phyloP scores from a whole-genome alignment of 1,284 basidiomycete species.

The Ustilago xerochloae region DNA sequence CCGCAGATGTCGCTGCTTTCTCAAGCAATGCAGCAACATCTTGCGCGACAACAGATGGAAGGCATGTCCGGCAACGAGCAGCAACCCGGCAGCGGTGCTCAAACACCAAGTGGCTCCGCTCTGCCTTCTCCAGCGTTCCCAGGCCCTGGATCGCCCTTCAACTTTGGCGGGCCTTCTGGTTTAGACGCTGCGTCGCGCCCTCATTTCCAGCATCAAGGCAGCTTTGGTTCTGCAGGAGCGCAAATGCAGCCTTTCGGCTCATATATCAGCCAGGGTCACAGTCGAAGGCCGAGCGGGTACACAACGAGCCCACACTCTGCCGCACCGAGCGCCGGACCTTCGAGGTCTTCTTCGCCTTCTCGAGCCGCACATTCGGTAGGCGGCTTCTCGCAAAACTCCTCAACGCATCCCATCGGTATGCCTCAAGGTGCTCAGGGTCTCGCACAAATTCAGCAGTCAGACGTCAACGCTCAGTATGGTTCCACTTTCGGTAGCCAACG shows the following conservation, averaged over 20 bases:
- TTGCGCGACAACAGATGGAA: slow-evolving; percentile 43
- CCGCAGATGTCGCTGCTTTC: slow-evolving; percentile 50
- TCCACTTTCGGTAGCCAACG: slow-evolving; percentile 26
- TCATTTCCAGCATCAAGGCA: slow-evolving; percentile 18
- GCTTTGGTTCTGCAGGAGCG: slow-evolving; percentile 21
- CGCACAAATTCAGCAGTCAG: slow-evolving; percentile 11
- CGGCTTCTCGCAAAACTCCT: not conserved
- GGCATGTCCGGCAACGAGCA: slow-evolving; percentile 8
- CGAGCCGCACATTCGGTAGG: slow-evolving; percentile 16
- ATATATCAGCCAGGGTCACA: slow-evolving; percentile 11
- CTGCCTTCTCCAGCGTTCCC: slow-evolving; percentile 38
- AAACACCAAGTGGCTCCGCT: slow-evolving; percentile 34
- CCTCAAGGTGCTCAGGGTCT: slow-evolving; percentile 6
- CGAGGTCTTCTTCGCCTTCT: slow-evolving; percentile 40
- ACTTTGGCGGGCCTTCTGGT: slow-evolving; percentile 10
- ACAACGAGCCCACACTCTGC: slow-evolving; percentile 43
- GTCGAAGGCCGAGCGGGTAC: slow-evolving; percentile 38
- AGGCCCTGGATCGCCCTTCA: slow-evolving; percentile 24
- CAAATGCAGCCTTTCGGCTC: slow-evolving; percentile 26
- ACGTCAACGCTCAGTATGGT: slow-evolving; percentile 18
- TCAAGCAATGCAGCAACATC: slow-evolving; percentile 52
- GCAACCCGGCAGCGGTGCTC: slow-evolving; percentile 12
- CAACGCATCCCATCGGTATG: slow-evolving; percentile 21
- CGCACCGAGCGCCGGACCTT: slow-evolving; percentile 45
- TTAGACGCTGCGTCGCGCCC: slow-evolving; percentile 15